Evolutionary conservation across 108 stramenopile species (phyloP), one percentile per base, ranked within the genome.

Genomic region (Aureococcus anophagefferens): DNA sequence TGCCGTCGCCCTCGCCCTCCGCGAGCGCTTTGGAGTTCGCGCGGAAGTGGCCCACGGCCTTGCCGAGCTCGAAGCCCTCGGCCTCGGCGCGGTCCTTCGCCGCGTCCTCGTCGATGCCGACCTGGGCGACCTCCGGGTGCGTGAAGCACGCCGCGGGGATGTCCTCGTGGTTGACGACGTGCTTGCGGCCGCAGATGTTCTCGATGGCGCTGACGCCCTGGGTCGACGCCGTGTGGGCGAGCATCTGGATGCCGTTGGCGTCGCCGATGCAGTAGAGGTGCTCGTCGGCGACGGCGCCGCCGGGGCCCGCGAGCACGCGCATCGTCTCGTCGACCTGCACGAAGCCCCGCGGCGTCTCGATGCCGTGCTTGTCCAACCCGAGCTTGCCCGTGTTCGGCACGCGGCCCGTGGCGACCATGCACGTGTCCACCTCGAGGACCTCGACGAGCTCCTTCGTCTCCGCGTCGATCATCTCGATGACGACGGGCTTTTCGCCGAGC

Each of bases 381-480:
- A 98, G 91, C 73, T 88, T 82, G 63, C 84, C 81, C 33, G 97
- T 96, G 87, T 96, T 95, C 63, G 95, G 95, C 31, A 96, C 93
- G 59, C 97, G 92, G 35, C 97, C 97, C 0, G 97, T 98, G 66
- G 97, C 97, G 73, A 96, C 89, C 94, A 98, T 96, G 76, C 89
- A 91, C 45, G 93, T 92, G 78, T 98, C 97, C 34, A 96, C 94
- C 79, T 96, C 95, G 66, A 98, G 75, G 31, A 94, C 95, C 82
- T 98, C 97, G 33, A 95, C 94, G 66, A 91, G 95, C 76, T 95
- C 95, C 91, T 98, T 98, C 40, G 97, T 98, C 66, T 90, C 83
- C 72, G 95, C 97, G 84, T 98, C 95, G 83, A 98, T 96, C 95
- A 98, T 94, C 81, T 98, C 93, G 83, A 98, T 93, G 51, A 93